Conservation (phyloP, 1,284 basidiomycete genomes). For the Ganoderma sinense region DNA sequence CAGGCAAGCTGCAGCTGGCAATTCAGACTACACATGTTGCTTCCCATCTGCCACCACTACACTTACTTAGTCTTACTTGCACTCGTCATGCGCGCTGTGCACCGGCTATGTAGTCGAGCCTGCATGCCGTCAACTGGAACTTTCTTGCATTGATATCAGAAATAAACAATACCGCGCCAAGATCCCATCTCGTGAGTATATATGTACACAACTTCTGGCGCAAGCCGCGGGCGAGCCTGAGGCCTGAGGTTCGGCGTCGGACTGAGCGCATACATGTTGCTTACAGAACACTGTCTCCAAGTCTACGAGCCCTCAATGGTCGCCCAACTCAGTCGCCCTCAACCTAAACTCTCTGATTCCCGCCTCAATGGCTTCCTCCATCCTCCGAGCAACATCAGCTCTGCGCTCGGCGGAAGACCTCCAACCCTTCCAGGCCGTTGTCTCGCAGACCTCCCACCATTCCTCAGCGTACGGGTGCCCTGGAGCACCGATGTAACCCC, state of each 20-base stretch:
- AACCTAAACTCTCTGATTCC: constrained; percentile 17
- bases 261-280: neutral
- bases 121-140: neutral
- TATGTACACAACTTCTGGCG: neutral
- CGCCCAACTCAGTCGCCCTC: constrained; percentile 3
- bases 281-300: neutral
- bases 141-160: neutral
- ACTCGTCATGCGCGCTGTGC: neutral
- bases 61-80: no score
- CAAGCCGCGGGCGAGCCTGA: no score
- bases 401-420: constrained; percentile 37
- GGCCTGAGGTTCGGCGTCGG: neutral
- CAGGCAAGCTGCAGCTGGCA: neutral
- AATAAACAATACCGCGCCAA: neutral
- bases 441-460: constrained; percentile 55
- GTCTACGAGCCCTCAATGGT: no score
- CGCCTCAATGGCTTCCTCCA: constrained; percentile 24
- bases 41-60: neutral
- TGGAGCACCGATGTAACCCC: constrained; percentile 63
- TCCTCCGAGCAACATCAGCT: constrained; percentile 30
- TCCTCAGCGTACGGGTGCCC: constrained; percentile 57
- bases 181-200: neutral
- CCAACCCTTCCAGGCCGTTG: constrained; percentile 52
- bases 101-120: neutral
- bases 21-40: no score